Conservation (phyloP, 2,329 filamentous ascomycete species). For the Dendrostoma leiphaemia region DNA sequence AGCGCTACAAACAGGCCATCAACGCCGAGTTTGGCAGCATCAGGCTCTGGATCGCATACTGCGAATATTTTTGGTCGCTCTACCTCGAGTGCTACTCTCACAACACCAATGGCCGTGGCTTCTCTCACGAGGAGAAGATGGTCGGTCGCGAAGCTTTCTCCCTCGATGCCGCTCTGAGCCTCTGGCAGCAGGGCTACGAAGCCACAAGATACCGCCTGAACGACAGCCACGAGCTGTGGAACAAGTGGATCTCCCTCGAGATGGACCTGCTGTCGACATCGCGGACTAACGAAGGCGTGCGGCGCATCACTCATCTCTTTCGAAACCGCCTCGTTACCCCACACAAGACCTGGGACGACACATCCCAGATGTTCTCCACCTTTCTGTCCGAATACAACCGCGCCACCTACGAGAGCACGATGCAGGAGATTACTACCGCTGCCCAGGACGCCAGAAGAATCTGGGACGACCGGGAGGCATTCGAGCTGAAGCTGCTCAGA, state of each 20-base stretch:
- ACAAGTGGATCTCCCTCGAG: constrained; percentile 72
- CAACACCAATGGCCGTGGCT: constrained; percentile 43
- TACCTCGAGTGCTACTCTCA: constrained; percentile 61
- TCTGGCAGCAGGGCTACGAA: constrained; percentile 71
- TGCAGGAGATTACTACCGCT: constrained; percentile 64
- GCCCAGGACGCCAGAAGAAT: constrained; percentile 63
- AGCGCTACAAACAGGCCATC: constrained; percentile 69
- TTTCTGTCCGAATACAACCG: constrained; percentile 72
- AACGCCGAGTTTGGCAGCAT: constrained; percentile 71
- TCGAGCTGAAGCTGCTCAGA: constrained; percentile 64
- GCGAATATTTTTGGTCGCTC: constrained; percentile 73
- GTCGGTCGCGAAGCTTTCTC: constrained; percentile 72
- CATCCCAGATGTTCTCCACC: constrained; percentile 70
- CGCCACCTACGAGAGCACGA: constrained; percentile 68
- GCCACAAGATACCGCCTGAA: constrained; percentile 71
- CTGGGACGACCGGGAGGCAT: constrained; percentile 62
- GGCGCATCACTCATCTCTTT: constrained; percentile 67
- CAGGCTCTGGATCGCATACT: constrained; percentile 74
- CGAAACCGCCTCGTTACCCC: constrained; percentile 69
- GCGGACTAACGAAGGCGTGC: constrained; percentile 54
- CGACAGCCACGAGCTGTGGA: constrained; percentile 78
- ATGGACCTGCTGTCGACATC: constrained; percentile 63
- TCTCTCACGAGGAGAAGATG: constrained; percentile 66
- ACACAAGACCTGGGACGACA: constrained; percentile 72
- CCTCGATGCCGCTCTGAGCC: constrained; percentile 61